Percentiles rank a stretch among this genome's conserved stretches.
phyloP scores from a whole-genome alignment of 495 filamentous ascomycete species.

The Aspergillus indologenus region DNA sequence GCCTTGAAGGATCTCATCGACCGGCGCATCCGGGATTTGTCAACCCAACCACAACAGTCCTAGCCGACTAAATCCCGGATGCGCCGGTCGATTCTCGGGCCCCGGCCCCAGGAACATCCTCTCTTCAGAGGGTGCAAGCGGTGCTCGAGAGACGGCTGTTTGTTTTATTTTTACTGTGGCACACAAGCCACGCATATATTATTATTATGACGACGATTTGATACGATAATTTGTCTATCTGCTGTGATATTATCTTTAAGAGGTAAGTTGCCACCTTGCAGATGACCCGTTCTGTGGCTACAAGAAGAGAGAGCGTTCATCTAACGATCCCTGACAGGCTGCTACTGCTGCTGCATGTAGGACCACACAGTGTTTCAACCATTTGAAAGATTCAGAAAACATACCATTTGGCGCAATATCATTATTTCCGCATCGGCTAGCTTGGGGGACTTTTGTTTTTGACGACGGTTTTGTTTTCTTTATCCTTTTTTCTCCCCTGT shows the following conservation, averaged over 20 bases:
- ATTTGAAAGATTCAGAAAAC: too few species aligned
- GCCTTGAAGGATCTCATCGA: conserved; percentile 29
- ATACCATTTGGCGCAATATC: too few species aligned
- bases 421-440: too few species aligned
- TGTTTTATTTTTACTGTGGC: background rate
- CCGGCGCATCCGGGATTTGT: conserved; percentile 23
- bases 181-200: background rate
- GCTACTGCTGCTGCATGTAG: too few species aligned
- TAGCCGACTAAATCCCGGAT: background rate
- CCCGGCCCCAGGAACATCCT: background rate
- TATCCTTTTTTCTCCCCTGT: background rate
- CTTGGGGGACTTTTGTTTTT: background rate
- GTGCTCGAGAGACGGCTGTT: background rate
- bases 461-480: background rate
- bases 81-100: too few species aligned
- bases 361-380: too few species aligned
- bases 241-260: background rate
- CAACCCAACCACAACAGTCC: background rate
- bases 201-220: background rate
- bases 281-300: too few species aligned
- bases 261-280: background rate
- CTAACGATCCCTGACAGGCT: too few species aligned
- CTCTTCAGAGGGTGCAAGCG: background rate
- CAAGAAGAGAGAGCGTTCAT: too few species aligned
- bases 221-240: background rate